Percentiles rank a stretch among this genome's conserved stretches.
Evolutionary conservation across 805 yeast genomes (phyloP).

Genomic region (Tetrapisispora phaffii): DNA sequence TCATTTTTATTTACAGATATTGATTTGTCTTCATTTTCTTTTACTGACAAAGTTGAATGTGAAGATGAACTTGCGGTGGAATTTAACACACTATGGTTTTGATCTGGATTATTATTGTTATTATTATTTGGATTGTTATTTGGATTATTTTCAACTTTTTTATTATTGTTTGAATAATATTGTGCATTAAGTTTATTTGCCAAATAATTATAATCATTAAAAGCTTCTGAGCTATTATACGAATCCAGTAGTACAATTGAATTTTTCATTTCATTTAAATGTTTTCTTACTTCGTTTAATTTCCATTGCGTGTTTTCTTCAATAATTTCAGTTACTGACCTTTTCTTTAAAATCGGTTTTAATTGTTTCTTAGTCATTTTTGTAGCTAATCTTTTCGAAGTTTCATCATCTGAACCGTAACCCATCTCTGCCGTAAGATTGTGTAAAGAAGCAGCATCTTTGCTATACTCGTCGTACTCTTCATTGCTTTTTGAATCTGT

Average conservation of each 20-base stretch:
- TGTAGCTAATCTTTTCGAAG: slow-evolving; percentile 23
- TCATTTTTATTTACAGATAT: slow-evolving; percentile 1
- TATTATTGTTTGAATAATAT: slow-evolving; percentile 11
- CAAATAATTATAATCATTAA: slow-evolving; percentile 28
- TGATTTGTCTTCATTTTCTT: slow-evolving; percentile 1
- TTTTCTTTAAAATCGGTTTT: slow-evolving; percentile 82
- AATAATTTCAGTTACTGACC: slow-evolving; percentile 71
- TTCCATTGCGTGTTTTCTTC: slow-evolving; percentile 32
- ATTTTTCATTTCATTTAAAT: slow-evolving; percentile 34
- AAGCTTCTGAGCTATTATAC: slow-evolving; percentile 12
- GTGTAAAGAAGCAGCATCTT: background rate
- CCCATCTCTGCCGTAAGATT: slow-evolving; percentile 15
- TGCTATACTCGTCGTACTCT: slow-evolving; percentile 1
- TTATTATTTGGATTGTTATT: background rate
- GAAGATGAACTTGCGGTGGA: background rate
- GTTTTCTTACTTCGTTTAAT: slow-evolving; percentile 47
- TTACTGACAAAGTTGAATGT: background rate
- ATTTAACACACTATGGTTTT: background rate
- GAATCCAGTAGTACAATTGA: slow-evolving; percentile 21
- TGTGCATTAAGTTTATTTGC: slow-evolving; percentile 32
- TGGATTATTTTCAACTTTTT: background rate
- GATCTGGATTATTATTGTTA: background rate
- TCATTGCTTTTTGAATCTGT: slow-evolving; percentile 9
- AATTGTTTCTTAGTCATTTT: slow-evolving; percentile 24
- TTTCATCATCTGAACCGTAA: slow-evolving; percentile 34